Base-by-base conservation (phyloP, 306 rosid genomes). In the Prunus padus region DNA sequence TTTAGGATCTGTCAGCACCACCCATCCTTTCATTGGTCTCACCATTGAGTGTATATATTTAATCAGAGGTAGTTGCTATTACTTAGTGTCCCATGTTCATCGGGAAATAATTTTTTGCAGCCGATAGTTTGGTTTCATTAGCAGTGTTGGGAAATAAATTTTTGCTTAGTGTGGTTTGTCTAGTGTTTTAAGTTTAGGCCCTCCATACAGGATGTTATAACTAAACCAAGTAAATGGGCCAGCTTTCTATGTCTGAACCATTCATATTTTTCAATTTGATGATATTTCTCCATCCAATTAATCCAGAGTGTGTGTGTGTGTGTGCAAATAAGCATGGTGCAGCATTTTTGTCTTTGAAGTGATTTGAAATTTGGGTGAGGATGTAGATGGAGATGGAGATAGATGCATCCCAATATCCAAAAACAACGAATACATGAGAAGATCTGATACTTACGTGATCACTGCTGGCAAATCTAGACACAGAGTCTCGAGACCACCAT, bases 401-500 rank as follows among this genome's bases (percentile, higher is more conserved):
- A 1, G 56, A 79, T 33, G 65, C 73, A 77, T 66, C 8, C 4
- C 74, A 22, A 22, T 11, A 42, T 7, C 69, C 50, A 65, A 69
- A 81, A 54, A 45, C 40, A 54, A 45, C 40, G 67, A 31, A 73
- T 16, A 11, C 54, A 37, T 2, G 31, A 61, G 67, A 72, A 16
- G 75, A 85, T 54, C 64, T 20, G 62, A 71, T 16, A 77, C 99
- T 83, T 70, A 92, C 97, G 97, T 96, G 88, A 96, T 89, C 62
- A 96, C 97, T 11, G 98, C 99, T 3, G 97, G 99, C 72, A 96
- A 84, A 73, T 96, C 87, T 77, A 96, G 81, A 75, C 73, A 79
- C 67, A 92, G 61, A 46, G 98, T 92, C 81, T 96, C 99, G 2
- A 90, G 93, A 60, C 98, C 98, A 67, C 89, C 98, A 54, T 92